These are phyloP conservation scores for Fusarium sp. DNA, from an alignment of 2,329 filamentous ascomycete genomes.

Conservation along the genomic window DNA sequence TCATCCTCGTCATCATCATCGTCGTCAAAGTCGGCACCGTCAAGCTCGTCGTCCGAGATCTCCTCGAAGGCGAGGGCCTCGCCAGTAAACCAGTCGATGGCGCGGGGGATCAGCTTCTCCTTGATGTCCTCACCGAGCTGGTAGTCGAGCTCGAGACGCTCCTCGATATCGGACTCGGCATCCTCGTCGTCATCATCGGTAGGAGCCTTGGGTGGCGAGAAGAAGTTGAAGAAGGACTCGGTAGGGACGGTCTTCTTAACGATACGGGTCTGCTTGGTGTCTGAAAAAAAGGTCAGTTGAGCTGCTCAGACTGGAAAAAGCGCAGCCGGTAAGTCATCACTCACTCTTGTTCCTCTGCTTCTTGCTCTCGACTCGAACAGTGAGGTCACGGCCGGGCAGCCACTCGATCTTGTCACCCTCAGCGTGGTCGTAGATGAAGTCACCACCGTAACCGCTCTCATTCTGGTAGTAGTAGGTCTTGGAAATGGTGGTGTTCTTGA, in stretches of 20 bases:
- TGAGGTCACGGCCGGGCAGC: slow-evolving; percentile 93
- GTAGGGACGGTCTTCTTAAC: slow-evolving; percentile 99
- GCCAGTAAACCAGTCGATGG: slow-evolving; percentile 99
- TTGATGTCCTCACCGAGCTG: slow-evolving; percentile 99
- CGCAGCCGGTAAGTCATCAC: slow-evolving; percentile 32
- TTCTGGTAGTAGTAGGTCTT: slow-evolving; percentile 99
- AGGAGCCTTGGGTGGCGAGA: slow-evolving; percentile 92
- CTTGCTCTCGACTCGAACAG: slow-evolving; percentile 96
- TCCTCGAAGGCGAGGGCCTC: slow-evolving; percentile 98
- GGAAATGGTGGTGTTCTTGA: slow-evolving; percentile 95
- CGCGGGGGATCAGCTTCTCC: slow-evolving; percentile 98
- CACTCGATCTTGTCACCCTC: slow-evolving; percentile 98
- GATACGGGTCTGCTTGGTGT: slow-evolving; percentile 98
- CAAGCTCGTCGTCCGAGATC: slow-evolving; percentile 83
- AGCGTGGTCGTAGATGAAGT: slow-evolving; percentile 99
- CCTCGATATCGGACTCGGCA: slow-evolving; percentile 90
- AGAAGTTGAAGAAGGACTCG: slow-evolving; percentile 99
- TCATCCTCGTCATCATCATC: slow-evolving; percentile 96
- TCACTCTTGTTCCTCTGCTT: slow-evolving; percentile 99
- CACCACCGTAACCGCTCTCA: slow-evolving; percentile 97
- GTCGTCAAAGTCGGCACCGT: slow-evolving; percentile 86
- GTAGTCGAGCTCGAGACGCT: slow-evolving; percentile 97
- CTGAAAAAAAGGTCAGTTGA: slow-evolving; percentile 59
- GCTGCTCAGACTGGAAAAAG: neutral
- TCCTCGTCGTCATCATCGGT: slow-evolving; percentile 79